Base-by-base conservation (phyloP, 768 basidiomycete genomes). In the Trametes sanguinea region DNA sequence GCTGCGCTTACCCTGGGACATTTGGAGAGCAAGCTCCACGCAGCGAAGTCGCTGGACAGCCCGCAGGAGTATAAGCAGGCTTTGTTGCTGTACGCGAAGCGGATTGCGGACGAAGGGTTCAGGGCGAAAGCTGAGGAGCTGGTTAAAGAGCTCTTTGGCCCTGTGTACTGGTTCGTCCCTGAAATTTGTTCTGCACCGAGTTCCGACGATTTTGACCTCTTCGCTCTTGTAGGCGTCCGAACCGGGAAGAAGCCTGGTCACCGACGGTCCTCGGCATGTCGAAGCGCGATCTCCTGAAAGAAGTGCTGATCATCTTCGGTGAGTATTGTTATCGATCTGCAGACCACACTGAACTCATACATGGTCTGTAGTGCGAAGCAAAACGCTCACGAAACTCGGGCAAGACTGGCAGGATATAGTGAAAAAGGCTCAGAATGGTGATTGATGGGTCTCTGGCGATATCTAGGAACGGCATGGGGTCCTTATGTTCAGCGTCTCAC, bases 21-120 rank as follows among this genome's bases (percentile, higher is more conserved):
- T 75, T 78, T 97, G 60, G 97, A 99, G 78, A 87, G 86, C 52
- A 83, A 86, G 63, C 72, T 97, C 74, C 84, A 87, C 69, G 87
- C 92, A 5, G 84, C 92, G 16, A 82, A 77, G 64, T 71, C 85
- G 51, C 77, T 98, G 39, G 92, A 94, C 22, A 95, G 93, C 69
- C 83, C 85, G n/a, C 74, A 78, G 51, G 97, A 98, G 75, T 97
- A 92, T 75, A 91, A 87, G 72, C 83, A 86, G 68, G 85, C 84
- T 57, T 71, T 98, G 66, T 65, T 87, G 57, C 65, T 85, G 65
- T 98, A 97, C 72, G 88, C 93, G 40, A 90, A 84, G 78, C 87
- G 85, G 76, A 78, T 98, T 44, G 93, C 90, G 39, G 92, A 97
- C 65, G 94, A 96, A 72, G 94, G 90, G 0, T 94, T 94, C 72